These are phyloP conservation scores for Jacaranda copaia DNA, from an alignment of 257 asterid genomes.

Conservation along the genomic window DNA sequence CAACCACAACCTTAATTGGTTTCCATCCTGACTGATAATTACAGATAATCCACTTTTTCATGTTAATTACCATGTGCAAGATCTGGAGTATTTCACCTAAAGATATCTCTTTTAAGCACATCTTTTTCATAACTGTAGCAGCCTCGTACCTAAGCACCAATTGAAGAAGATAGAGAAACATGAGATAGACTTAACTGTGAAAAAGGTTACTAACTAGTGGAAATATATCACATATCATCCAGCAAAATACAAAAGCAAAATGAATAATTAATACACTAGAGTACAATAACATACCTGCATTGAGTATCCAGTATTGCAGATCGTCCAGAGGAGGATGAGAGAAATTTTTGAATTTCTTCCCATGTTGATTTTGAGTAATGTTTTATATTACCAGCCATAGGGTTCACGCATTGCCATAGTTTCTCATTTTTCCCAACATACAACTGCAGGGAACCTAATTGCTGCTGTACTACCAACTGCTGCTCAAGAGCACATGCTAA, in stretches of 20 bases:
- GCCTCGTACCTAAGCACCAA: conserved; percentile 83
- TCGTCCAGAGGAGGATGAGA: conserved; percentile 78
- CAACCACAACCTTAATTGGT: conserved; percentile 72
- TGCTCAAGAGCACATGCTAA: conserved; percentile 77
- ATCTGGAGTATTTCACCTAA: conserved; percentile 88
- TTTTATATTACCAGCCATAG: conserved; percentile 62
- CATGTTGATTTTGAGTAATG: conserved; percentile 62
- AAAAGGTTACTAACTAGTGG: neutral
- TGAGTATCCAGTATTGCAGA: conserved; percentile 67
- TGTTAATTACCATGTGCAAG: conserved; percentile 78
- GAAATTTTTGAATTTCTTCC: conserved; percentile 81
- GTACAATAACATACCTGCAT: conserved; percentile 66
- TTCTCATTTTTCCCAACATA: conserved; percentile 80
- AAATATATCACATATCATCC: neutral
- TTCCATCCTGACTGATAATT: conserved; percentile 88
- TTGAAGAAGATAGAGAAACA: conserved; percentile 36
- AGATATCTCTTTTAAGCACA: conserved; percentile 68
- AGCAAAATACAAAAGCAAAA: conserved; percentile 17
- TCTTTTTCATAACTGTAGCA: conserved; percentile 71
- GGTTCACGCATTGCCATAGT: conserved; percentile 85
- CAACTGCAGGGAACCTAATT: conserved; percentile 64
- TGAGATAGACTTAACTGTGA: conserved; percentile 13
- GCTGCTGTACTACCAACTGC: conserved; percentile 78
- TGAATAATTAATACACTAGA: neutral
- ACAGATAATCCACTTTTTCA: conserved; percentile 74